phyloP scores from a whole-genome alignment of 768 basidiomycete species.

The Naganishia vishniacii region DNA sequence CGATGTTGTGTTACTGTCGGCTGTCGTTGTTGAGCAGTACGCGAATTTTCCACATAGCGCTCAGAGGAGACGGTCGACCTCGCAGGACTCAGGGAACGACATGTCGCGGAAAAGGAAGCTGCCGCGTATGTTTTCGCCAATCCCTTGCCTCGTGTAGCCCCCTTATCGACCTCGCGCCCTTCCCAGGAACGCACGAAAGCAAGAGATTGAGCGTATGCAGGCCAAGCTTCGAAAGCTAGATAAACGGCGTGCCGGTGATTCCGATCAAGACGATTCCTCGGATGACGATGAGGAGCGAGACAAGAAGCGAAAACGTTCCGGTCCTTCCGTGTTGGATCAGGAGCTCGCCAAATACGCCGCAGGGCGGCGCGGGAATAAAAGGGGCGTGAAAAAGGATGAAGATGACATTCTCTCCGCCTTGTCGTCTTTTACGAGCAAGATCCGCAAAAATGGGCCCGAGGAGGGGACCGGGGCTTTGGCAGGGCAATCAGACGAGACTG shows the following conservation, averaged over 20 bases:
- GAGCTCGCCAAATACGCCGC: slow-evolving; percentile 77
- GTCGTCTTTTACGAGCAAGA: slow-evolving; percentile 36
- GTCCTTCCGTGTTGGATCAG: slow-evolving; percentile 68
- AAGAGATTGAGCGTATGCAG: slow-evolving; percentile 60
- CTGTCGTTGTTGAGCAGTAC: not conserved
- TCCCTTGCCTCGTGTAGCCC: not conserved
- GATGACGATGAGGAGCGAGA: slow-evolving; percentile 58
- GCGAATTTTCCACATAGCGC: not conserved
- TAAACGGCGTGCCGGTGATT: slow-evolving; percentile 55
- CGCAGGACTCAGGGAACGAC: slow-evolving; percentile 17
- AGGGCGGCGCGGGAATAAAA: slow-evolving; percentile 56
- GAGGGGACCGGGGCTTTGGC: slow-evolving; percentile 26
- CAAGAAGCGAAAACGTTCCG: slow-evolving; percentile 52
- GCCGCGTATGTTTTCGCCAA: slow-evolving; percentile 20
- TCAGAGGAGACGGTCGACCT: slow-evolving; percentile 15
- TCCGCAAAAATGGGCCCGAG: slow-evolving; percentile 27
- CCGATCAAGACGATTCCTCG: slow-evolving; percentile 34
- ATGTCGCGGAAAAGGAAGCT: slow-evolving; percentile 20
- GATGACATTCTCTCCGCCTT: slow-evolving; percentile 45
- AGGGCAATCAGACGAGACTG: slow-evolving; percentile 23
- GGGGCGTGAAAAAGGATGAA: slow-evolving; percentile 58
- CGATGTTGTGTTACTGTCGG: no score
- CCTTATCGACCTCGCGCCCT: no score
- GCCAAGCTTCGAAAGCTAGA: slow-evolving; percentile 74
- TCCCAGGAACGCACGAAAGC: slow-evolving; percentile 50